Evolutionary conservation across 495 filamentous ascomycete genomes (phyloP).

Genomic region (Cercophora newfieldiana): DNA sequence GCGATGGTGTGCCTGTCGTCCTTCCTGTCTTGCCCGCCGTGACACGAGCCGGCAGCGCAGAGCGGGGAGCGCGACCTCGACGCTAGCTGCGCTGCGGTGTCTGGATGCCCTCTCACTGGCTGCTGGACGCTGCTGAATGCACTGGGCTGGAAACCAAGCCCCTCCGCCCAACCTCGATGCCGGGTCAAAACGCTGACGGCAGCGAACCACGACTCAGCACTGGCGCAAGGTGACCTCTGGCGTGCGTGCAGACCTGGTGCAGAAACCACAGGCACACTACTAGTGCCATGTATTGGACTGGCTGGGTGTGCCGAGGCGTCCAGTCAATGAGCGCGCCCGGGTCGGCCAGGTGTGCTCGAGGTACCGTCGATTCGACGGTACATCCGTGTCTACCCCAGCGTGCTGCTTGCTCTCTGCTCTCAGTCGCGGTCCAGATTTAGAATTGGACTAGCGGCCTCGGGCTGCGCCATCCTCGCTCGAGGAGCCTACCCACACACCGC

Average conservation of each 20-base stretch:
- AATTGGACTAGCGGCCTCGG: constrained; percentile 37
- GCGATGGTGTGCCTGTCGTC: constrained; percentile 8
- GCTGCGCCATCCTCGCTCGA: constrained; percentile 37
- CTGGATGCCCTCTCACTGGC: neutral
- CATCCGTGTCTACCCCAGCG: constrained; percentile 17
- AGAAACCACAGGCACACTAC: constrained; percentile 21
- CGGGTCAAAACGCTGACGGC: constrained; percentile 24
- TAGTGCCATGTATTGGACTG: constrained; percentile 25
- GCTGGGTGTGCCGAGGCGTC: constrained; percentile 3
- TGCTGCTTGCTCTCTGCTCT: constrained; percentile 15
- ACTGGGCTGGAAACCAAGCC: neutral
- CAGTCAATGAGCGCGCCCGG: constrained; percentile 1
- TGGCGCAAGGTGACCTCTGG: constrained; percentile 20
- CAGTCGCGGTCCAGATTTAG: constrained; percentile 34
- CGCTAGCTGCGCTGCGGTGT: neutral
- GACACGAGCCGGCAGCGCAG: neutral
- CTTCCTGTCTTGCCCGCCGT: constrained; percentile 5
- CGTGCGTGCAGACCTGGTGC: constrained; percentile 20
- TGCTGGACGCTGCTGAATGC: constrained; percentile 1
- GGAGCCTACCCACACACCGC: constrained; percentile 25
- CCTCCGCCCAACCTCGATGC: constrained; percentile 15
- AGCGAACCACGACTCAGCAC: constrained; percentile 25
- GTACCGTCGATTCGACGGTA: constrained; percentile 31
- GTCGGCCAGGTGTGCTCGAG: constrained; percentile 10
- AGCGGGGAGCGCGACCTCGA: neutral